Evolutionary conservation across 805 yeast species (phyloP).

Genomic region (Saccharomycopsis javanensis): DNA sequence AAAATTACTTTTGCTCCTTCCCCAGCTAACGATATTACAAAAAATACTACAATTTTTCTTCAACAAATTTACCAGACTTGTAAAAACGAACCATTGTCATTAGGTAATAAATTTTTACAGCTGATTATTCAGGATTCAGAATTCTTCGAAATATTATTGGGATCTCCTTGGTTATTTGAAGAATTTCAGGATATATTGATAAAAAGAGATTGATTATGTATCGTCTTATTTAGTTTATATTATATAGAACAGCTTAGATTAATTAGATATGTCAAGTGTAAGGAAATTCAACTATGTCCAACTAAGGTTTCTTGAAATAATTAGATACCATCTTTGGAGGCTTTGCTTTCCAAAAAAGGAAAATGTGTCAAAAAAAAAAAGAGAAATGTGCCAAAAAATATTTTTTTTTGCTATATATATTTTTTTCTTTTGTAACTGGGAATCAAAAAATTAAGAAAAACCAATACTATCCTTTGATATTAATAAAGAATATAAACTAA

Average conservation of each 20-base stretch:
- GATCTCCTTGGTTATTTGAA: background rate
- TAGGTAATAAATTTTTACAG: background rate
- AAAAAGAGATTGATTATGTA: background rate
- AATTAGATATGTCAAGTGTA: no score
- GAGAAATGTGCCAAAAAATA: no score
- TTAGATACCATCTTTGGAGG: no score
- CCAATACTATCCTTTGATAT: no score
- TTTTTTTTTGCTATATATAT: no score
- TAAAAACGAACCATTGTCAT: slow-evolving; percentile 1
- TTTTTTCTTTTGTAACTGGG: no score
- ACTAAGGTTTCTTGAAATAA: no score
- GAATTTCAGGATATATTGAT: background rate
- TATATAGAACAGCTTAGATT: background rate
- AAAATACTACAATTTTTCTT: background rate
- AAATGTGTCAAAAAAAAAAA: no score
- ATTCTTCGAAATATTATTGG: background rate
- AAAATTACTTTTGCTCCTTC: background rate
- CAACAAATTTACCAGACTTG: background rate
- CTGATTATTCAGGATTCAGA: background rate
- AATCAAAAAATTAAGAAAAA: no score
- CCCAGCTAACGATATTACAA: background rate
- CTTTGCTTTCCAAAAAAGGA: no score
- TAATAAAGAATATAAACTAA: no score
- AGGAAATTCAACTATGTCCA: no score
- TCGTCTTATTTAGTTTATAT: background rate